A percentile compares a stretch with the other conserved stretches of the same genome.
Evolutionary conservation across 352 stramenopile genomes (phyloP).

Genomic region (Aphanomyces astaci): DNA sequence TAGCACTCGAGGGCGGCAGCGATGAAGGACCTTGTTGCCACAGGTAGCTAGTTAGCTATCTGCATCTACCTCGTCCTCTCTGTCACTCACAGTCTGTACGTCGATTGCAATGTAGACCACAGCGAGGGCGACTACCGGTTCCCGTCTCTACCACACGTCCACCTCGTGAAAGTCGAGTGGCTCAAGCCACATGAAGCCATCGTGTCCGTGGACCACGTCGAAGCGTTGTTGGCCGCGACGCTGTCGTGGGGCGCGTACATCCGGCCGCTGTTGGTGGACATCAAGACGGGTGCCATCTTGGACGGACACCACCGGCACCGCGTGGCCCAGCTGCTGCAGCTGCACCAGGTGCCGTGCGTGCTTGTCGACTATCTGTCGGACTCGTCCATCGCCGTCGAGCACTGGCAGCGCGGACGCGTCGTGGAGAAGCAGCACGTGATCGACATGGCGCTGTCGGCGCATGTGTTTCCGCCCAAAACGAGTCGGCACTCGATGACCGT

Average conservation of each 20-base stretch:
- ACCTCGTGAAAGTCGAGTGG: constrained; percentile 74
- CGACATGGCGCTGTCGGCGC: constrained; percentile 66
- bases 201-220: constrained; percentile 70
- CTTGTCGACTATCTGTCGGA: constrained; percentile 76
- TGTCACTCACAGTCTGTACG: background rate
- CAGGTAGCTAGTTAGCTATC: background rate
- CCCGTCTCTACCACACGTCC: constrained; percentile 34
- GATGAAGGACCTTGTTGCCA: background rate
- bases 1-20: too few species aligned
- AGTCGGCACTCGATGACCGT: constrained; percentile 27
- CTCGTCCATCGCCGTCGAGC: constrained; percentile 60
- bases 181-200: constrained; percentile 81
- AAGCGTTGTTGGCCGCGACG: constrained; percentile 67
- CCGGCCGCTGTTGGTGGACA: constrained; percentile 69
- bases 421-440: constrained; percentile 78
- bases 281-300: constrained; percentile 68
- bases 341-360: constrained; percentile 67
- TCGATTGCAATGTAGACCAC: background rate
- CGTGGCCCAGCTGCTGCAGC: constrained; percentile 55
- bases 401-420: constrained; percentile 63
- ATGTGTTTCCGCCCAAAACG: constrained; percentile 80
- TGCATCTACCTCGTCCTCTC: background rate
- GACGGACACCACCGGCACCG: constrained; percentile 80
- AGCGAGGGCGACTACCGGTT: background rate
- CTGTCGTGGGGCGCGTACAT: constrained; percentile 77